Base-by-base conservation (phyloP, 2,329 filamentous ascomycete species). In the Colletotrichum gloeosporioides region DNA sequence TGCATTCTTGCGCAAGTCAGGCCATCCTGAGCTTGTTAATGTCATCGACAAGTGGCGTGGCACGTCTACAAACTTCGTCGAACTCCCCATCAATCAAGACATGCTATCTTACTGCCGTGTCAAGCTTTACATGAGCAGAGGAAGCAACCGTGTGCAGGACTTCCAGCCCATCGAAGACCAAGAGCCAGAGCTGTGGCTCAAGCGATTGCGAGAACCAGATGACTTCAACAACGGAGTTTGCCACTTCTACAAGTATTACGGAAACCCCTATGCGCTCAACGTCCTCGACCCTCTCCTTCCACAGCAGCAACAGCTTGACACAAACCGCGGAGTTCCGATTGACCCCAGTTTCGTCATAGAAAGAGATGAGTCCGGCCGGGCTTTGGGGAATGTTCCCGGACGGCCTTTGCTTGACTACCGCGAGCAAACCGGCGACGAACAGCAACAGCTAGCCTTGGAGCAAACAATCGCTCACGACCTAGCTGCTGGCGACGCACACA, bases 41-140 rank as follows among this genome's bases (percentile, higher is more conserved):
- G 53, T 69, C 4, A 76, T 84, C 15, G 16, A 77, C 4, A 32
- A 36, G 6, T 82, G 79, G 72, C 64, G 70, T 8, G 75, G 77
- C 2, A 67, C 62, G 2, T 69, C 69, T 1, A 61, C 59, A 10
- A 79, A 79, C 27, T 84, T 84, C 62, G 53, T 83, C 12, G 70
- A 73, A 8, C 39, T 84, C 15, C 39, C 75, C 6, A 77, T 83
- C 1, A 79, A 83, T 22, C 71, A 76, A 59, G 78, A 79, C 9
- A 74, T 83, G 9, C 31, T 82, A 6, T 44, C 27, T 18, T 12
- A 12, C 8, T 69, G 64, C 27, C n/a, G 59, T 3, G 10, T 59
- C 18, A 61, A 32, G 6, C 29, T 67, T 25, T 49, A 67, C n/a
- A 57, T 55, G 12, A 55, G 18, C 4, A 73, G 29, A 25, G 39